These are phyloP conservation scores for Clausena lansium DNA, from an alignment of 345 rosid genomes.

Conservation along the genomic window DNA sequence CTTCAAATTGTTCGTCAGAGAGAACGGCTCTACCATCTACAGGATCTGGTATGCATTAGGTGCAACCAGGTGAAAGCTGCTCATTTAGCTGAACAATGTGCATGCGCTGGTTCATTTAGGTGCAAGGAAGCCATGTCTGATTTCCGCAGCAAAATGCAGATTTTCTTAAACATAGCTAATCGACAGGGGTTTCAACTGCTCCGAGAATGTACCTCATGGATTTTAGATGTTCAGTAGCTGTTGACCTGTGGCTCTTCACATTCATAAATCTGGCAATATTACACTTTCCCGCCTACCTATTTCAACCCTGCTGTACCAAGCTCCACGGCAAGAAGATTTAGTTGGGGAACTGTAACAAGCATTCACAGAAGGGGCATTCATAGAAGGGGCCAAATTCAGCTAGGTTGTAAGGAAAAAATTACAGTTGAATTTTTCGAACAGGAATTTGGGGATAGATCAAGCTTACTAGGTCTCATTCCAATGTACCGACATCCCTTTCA, in stretches of 20 bases:
- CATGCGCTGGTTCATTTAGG: slow-evolving; percentile 72
- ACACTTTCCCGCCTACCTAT: not conserved
- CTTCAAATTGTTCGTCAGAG: slow-evolving; percentile 79
- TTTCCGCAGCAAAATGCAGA: slow-evolving; percentile 61
- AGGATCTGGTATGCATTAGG: slow-evolving; percentile 75
- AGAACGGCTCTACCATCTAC: slow-evolving; percentile 81
- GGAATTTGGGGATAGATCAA: not conserved
- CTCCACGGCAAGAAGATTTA: not conserved
- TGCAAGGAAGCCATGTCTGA: slow-evolving; percentile 73
- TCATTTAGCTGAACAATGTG: slow-evolving; percentile 79
- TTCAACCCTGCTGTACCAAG: not conserved
- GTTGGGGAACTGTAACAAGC: not conserved
- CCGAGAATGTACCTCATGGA: slow-evolving; percentile 65
- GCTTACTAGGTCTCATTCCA: not conserved
- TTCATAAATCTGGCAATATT: not conserved
- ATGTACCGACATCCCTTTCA: not conserved
- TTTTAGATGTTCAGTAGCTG: slow-evolving; percentile 34
- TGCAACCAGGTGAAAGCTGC: slow-evolving; percentile 92
- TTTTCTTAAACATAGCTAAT: slow-evolving; percentile 61
- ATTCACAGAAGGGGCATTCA: not conserved
- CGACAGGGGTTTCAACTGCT: slow-evolving; percentile 64
- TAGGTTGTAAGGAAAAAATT: too few relatives aligned
- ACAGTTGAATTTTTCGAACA: not conserved
- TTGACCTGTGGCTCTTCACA: not conserved
- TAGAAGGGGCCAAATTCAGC: not conserved